Evolutionary conservation across 1,284 basidiomycete genomes (phyloP).

Genomic region (Ustilago hordei): DNA sequence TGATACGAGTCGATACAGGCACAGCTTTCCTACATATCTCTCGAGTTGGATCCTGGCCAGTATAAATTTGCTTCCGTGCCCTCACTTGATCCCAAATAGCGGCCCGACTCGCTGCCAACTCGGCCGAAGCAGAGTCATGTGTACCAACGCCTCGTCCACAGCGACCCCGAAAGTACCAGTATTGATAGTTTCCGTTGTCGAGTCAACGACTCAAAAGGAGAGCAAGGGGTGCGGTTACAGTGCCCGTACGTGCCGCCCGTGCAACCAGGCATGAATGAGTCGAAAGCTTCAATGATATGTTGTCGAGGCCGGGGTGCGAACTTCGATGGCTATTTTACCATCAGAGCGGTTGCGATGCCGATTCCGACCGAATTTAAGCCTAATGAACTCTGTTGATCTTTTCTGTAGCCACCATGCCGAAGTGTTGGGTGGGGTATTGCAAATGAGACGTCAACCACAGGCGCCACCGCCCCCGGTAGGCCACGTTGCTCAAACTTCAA

Average conservation of each 20-base stretch:
- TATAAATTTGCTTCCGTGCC: background rate
- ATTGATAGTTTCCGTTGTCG: background rate
- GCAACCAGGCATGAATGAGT: background rate
- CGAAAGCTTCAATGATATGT: background rate
- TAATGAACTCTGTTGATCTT: background rate
- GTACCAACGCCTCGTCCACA: background rate
- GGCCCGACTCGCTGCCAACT: no score
- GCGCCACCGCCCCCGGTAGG: background rate
- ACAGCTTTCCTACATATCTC: no score
- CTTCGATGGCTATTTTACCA: background rate
- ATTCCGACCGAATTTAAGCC: background rate
- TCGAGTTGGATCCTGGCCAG: no score
- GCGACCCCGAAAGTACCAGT: background rate
- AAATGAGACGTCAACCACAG: background rate
- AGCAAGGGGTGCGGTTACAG: background rate
- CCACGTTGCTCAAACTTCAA: background rate
- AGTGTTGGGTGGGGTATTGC: background rate
- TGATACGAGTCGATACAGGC: no score
- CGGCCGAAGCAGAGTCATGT: no score
- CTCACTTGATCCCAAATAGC: background rate
- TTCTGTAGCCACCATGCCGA: background rate
- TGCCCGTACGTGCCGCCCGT: background rate
- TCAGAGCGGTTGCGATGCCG: background rate
- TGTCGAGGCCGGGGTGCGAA: background rate
- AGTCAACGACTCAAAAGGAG: background rate